Conservation (phyloP, 345 rosid species). For the Aethionema arabicum region DNA sequence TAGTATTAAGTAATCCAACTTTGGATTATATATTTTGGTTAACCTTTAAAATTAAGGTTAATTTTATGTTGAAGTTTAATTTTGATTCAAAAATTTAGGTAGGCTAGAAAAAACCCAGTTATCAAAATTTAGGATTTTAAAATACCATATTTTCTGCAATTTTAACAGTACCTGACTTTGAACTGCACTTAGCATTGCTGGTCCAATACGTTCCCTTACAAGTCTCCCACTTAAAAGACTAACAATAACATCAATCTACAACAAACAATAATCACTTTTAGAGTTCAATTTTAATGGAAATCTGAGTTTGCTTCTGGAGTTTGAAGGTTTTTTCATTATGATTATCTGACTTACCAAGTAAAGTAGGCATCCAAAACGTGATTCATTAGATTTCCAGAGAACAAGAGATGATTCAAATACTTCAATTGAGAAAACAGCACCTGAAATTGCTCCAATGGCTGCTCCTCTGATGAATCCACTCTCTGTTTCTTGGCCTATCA, state of each 20-base stretch:
- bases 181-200: slow-evolving; percentile 98
- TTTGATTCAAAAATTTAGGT: background rate
- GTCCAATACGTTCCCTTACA: slow-evolving; percentile 95
- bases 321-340: too few relatives aligned
- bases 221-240: slow-evolving; percentile 99
- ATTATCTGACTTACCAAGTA: slow-evolving; percentile 84
- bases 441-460: slow-evolving; percentile 97
- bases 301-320: background rate
- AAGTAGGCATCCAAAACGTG: slow-evolving; percentile 83
- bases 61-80: too few relatives aligned
- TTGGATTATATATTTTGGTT: too few relatives aligned
- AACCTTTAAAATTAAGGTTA: too few relatives aligned
- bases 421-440: slow-evolving; percentile 98
- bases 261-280: slow-evolving; percentile 16
- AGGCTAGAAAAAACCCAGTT: background rate
- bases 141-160: too few relatives aligned
- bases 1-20: too few relatives aligned
- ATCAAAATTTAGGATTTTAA: too few relatives aligned
- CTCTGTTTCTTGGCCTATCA: slow-evolving; percentile 99
- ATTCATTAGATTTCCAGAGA: slow-evolving; percentile 95
- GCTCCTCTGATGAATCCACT: slow-evolving; percentile 98
- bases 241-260: slow-evolving; percentile 92
- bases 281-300: background rate
- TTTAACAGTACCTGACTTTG: slow-evolving; percentile 82
- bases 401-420: slow-evolving; percentile 95